phyloP scores from a whole-genome alignment of 495 filamentous ascomycete species.

The Darksidea phi region DNA sequence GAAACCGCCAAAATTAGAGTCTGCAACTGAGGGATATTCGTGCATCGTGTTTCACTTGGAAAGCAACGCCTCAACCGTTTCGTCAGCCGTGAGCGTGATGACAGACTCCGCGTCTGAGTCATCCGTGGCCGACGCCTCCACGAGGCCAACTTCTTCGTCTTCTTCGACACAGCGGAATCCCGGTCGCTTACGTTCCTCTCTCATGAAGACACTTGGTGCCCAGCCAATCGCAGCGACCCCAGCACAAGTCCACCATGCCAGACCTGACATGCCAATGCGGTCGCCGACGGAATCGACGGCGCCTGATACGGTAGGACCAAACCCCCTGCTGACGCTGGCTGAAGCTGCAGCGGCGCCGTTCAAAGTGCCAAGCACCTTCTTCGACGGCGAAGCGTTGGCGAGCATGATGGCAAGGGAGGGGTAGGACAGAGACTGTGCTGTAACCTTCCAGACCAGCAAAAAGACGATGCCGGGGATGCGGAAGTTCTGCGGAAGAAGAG shows the following conservation, averaged over 20 bases:
- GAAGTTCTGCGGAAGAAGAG: slow-evolving; percentile 69
- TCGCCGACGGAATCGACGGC: slow-evolving; percentile 79
- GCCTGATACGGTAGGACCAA: slow-evolving; percentile 86
- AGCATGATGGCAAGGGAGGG: slow-evolving; percentile 82
- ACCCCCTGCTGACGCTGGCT: slow-evolving; percentile 79
- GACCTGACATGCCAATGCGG: slow-evolving; percentile 72
- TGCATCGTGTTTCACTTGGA: slow-evolving; percentile 8
- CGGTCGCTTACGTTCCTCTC: slow-evolving; percentile 36
- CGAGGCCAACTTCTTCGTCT: slow-evolving; percentile 32
- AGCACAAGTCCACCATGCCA: slow-evolving; percentile 89
- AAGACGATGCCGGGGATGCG: slow-evolving; percentile 71
- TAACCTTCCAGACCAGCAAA: slow-evolving; percentile 83
- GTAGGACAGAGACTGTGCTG: slow-evolving; percentile 79
- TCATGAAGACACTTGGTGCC: slow-evolving; percentile 49
- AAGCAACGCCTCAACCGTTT: slow-evolving; percentile 17
- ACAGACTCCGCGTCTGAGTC: slow-evolving; percentile 26
- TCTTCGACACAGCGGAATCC: slow-evolving; percentile 19
- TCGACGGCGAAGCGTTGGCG: slow-evolving; percentile 76
- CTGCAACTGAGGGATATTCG: too few species aligned
- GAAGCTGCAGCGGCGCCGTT: slow-evolving; percentile 91
- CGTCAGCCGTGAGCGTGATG: slow-evolving; percentile 31
- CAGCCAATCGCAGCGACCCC: slow-evolving; percentile 73
- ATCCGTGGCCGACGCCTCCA: slow-evolving; percentile 9
- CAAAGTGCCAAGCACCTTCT: slow-evolving; percentile 78
- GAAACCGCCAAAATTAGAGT: too few species aligned